These are phyloP conservation scores for Casaregolazyma suthepensis DNA, from an alignment of 1,139 yeast genomes.

Conservation along the genomic window DNA sequence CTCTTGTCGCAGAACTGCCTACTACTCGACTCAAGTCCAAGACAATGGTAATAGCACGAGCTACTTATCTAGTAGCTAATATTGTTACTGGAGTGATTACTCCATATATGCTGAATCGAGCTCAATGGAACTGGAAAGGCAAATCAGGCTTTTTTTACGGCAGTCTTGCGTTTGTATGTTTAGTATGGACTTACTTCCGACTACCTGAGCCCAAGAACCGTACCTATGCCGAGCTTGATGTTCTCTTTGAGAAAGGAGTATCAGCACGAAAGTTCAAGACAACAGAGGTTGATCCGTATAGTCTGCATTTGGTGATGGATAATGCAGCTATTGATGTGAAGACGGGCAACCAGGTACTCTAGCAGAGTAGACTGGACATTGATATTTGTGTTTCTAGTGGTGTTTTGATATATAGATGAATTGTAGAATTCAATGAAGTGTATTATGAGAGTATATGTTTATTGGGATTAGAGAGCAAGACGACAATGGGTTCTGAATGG, in stretches of 20 bases:
- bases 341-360: neutral
- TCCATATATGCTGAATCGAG: conserved; percentile 55
- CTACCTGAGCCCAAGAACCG: conserved; percentile 54
- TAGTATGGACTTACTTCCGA: conserved; percentile 42
- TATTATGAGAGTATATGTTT: neutral
- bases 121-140: conserved; percentile 51
- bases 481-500: no score
- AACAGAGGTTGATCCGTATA: conserved; percentile 32
- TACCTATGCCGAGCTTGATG: conserved; percentile 54
- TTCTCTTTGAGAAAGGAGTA: conserved; percentile 27
- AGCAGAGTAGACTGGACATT: neutral
- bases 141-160: conserved; percentile 55
- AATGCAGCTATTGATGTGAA: neutral
- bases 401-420: neutral
- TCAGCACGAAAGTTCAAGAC: conserved; percentile 42
- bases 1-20: conserved; percentile 51
- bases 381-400: neutral
- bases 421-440: neutral
- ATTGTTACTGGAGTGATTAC: conserved; percentile 40
- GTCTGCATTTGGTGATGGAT: neutral
- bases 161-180: conserved; percentile 36
- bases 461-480: neutral
- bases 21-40: conserved; percentile 48
- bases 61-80: conserved; percentile 36
- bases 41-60: conserved; percentile 49